Evolutionary conservation across 2,329 filamentous ascomycete species (phyloP), one percentile per base, ranked within the genome.

Genomic region (Neonectria magnoliae): DNA sequence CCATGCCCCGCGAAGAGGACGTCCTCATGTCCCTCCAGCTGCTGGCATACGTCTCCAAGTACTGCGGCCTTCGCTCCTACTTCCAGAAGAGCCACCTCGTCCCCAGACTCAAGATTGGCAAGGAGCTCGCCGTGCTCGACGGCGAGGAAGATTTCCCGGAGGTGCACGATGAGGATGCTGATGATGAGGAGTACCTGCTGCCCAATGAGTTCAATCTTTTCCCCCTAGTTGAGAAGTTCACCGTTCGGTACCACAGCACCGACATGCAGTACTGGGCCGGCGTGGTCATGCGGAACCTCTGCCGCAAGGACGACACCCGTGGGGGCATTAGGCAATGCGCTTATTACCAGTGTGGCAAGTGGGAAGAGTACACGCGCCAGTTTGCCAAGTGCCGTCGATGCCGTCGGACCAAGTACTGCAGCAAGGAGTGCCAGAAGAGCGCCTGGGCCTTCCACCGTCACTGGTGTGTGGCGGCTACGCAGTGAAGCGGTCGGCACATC

Each of bases 251-350:
- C 76, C 93, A 98, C 80, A 94, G 93, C 69, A 93, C 93, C 64
- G 94, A 98, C 77, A 99, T 99, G 96, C 95, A 98, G 79, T 99
- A 99, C 82, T 99, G 96, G 96, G 96, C 96, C 18, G 96, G 95
- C 67, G 96, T 99, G 16, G 96, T 99, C 50, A 99, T 99, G 96
- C 89, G 96, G 69, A 99, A 99, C 77, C 87, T 99, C 54, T 99
- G 96, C 84, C 93, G 96, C 69, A 99, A 99, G 82, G 96, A 99
- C 77, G 96, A 99, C 77, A 93, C 92, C 11, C 88, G 93, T 52
- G 96, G 96, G 45, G 96, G 96, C 64, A 98, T 99, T 71, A 88
- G 96, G 61, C 96, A 99, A 78, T 99, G 96, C 79, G 96, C 96
- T 58, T 98, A 98, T 82, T 99, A 97, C 82, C 90, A 97, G 80